phyloP scores from a whole-genome alignment of 108 stramenopile species.

The Ochromonas danica region DNA sequence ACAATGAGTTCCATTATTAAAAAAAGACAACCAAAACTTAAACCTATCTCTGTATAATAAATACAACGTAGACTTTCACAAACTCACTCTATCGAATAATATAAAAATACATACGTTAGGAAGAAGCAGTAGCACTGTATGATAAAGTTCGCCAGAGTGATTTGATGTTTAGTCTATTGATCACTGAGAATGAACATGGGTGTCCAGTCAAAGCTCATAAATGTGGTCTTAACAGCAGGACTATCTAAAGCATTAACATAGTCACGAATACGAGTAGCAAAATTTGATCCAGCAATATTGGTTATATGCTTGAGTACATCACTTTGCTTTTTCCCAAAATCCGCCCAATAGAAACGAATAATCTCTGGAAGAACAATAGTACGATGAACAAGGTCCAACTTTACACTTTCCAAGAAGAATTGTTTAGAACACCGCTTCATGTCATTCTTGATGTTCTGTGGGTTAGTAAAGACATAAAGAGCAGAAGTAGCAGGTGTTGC shows the following conservation, averaged over 20 bases:
- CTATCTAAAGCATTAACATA: neutral
- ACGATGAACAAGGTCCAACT: neutral
- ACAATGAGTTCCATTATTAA: no score
- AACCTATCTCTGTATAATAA: no score
- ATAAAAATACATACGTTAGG: no score
- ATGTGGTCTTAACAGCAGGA: neutral
- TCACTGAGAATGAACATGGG: no score
- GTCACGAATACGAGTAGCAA: neutral
- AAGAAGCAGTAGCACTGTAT: no score
- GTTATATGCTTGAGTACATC: neutral
- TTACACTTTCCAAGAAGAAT: neutral
- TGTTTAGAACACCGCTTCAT: neutral
- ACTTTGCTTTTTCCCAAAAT: neutral
- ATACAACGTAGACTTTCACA: no score
- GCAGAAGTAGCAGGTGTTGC: neutral
- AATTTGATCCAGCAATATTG: neutral
- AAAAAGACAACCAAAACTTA: no score
- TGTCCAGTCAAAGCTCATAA: neutral
- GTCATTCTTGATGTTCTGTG: neutral
- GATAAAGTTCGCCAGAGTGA: no score
- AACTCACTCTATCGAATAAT: no score
- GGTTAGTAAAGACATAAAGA: neutral
- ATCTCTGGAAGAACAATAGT: neutral
- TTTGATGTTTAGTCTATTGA: no score
- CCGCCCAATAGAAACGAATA: slow-evolving; percentile 3